phyloP scores from a whole-genome alignment of 1,139 yeast species.

The Taphrina confusa region DNA sequence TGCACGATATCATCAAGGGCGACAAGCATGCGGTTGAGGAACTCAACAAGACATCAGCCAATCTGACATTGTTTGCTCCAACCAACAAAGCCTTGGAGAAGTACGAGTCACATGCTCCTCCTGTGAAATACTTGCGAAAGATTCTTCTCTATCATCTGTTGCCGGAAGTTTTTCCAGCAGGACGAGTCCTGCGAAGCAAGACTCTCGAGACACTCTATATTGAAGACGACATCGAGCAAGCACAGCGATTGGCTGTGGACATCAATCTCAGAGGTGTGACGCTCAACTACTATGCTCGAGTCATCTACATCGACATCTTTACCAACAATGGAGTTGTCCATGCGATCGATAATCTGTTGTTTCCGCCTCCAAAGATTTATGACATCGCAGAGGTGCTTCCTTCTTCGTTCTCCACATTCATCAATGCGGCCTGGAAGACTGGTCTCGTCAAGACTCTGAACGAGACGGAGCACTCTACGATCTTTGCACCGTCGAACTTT shows the following conservation, averaged over 20 bases:
- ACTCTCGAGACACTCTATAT: conserved; percentile 34
- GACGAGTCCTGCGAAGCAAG: conserved; percentile 35
- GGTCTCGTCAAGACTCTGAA: conserved; percentile 34
- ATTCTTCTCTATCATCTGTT: conserved; percentile 35
- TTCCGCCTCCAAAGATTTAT: conserved; percentile 32
- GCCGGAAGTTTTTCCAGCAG: conserved; percentile 35
- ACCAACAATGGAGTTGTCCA: conserved; percentile 37
- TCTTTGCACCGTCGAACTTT: conserved; percentile 37
- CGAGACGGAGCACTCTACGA: conserved; percentile 33
- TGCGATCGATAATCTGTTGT: conserved; percentile 35
- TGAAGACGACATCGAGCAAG: conserved; percentile 32
- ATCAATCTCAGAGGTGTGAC: conserved; percentile 34
- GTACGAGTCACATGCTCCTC: conserved; percentile 29
- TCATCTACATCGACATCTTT: conserved; percentile 35
- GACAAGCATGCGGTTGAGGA: conserved; percentile 36
- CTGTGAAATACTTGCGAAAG: conserved; percentile 30
- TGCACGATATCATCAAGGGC: conserved; percentile 33
- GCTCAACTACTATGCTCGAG: conserved; percentile 36
- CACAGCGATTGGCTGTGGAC: conserved; percentile 36
- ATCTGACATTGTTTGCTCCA: conserved; percentile 38
- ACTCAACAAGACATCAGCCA: conserved; percentile 37
- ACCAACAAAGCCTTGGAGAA: conserved; percentile 36
- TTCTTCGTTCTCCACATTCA: conserved; percentile 33
- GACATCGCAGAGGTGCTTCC: conserved; percentile 30
- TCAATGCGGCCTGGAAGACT: conserved; percentile 37